Evolutionary conservation across 495 filamentous ascomycete genomes (phyloP), one percentile per base, ranked within the genome.

Genomic region (Aspergillus taichungensis): DNA sequence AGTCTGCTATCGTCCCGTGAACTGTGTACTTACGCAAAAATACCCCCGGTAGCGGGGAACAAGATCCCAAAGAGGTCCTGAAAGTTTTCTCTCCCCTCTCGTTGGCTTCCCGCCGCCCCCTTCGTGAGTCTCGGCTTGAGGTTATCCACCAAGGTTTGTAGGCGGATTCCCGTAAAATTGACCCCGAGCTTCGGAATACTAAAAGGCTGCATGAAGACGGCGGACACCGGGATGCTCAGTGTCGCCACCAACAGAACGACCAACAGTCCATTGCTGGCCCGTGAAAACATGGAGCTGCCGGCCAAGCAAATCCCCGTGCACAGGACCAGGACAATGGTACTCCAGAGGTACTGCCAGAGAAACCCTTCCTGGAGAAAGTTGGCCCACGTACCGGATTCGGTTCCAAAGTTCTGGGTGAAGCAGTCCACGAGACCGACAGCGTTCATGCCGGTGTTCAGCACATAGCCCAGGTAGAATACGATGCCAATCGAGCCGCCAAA

Each of bases 401-500:
- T 54, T 0, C 87, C 87, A 54, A 91, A 80, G 49, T 92, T 91
- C 45, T 88, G 72, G 42, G 75, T 80, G 34, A 94, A 64, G 52
- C 87, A 92, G 59, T 92, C 85, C 47, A 94, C 77, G 45, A 94
- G 72, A 63, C 88, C 88, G 28, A 92, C 86, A 9, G 89, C 82
- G 55, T 94, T 94, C 75, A 94, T 83, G 11, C 84, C 85, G 3
- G 88, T 91, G 59, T 92, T 94, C 58, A 94, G 77, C 1, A 86
- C 83, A 49, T 83, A 82, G 11, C 88, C 87, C 11, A 94, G 66
- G 57, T 91, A 94, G 59, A 94, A 91, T 7, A 94, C 80, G n/a
- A 94, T 65, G 3, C 88, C 88, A 40, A 94, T 94, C 5, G 84
- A 87, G n/a, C 88, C 88, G 29, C 88, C 88, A 57, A 94, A 94